Evolutionary conservation across 2,329 filamentous ascomycete genomes (phyloP), one percentile per base, ranked within the genome.

Genomic region (Colletotrichum sp.): DNA sequence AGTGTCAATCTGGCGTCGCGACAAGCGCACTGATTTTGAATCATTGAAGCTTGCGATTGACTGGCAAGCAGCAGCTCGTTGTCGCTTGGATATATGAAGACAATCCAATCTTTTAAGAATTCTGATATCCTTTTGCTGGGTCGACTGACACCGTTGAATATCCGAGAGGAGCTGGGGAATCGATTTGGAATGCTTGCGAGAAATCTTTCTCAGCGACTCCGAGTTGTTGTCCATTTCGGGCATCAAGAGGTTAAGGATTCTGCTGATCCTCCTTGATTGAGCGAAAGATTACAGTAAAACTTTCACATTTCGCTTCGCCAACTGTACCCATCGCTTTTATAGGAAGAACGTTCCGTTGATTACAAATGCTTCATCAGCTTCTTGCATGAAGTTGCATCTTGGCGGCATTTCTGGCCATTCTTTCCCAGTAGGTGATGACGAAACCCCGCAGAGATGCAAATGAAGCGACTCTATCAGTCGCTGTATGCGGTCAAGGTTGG

Each of bases 191-290:
- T 48, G 18, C 18, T n/a, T 48, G 18, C 18, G 39, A 48, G 39
- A 48, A 48, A 48, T 48, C 9, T 1, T 0, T 48, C 5, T 48
- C 39, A 48, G 2, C 18, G 39, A 48, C 39, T 48, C 39, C 39
- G 2, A 48, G 39, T 48, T n/a, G 18, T 1, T n/a, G 18, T 48
- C 39, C 39, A 48, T 48, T 2, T 0, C 18, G 39, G 0, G 39
- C 9, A n/a, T n/a, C 39, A 2, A n/a, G 18, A n/a, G 9, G 0
- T 1, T 48, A 12, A 0, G 39, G 18, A 0, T 1, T n/a, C 39
- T 48, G 39, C 18, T 48, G 39, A 0, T 18, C 6, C 9, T 1
- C 39, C 2, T 48, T 48, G 18, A n/a, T 1, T 10, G 18, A n/a
- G 39, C 39, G 4, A 7, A n/a, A 43, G 18, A 6, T 3, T n/a